A percentile compares a stretch with the other conserved stretches of the same genome.
Conservation (phyloP, 352 stramenopile genomes). For the Phytophthora pistaciae region DNA sequence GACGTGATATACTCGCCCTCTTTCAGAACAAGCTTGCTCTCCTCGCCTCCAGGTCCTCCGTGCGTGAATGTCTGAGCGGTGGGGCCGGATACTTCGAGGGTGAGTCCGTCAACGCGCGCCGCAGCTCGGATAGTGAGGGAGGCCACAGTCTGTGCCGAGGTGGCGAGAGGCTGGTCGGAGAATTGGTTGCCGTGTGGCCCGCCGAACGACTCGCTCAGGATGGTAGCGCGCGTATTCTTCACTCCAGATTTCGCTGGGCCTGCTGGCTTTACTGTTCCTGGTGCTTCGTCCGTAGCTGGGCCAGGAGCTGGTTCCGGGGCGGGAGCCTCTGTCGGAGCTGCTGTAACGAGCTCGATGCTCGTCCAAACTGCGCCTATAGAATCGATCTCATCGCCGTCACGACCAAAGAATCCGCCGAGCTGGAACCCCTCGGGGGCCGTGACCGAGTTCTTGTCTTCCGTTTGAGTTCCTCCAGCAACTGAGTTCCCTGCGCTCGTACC, state of each 20-base stretch:
- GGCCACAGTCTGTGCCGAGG: slow-evolving; percentile 12
- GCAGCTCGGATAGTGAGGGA: slow-evolving; percentile 18
- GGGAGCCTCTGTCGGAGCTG: slow-evolving; percentile 2
- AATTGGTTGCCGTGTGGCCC: slow-evolving; percentile 22
- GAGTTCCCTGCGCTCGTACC: slow-evolving; percentile 15
- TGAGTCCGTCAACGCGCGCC: slow-evolving; percentile 15
- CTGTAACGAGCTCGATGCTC: slow-evolving; percentile 16
- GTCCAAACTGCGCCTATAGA: slow-evolving; percentile 20
- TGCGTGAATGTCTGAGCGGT: slow-evolving; percentile 16
- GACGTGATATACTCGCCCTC: slow-evolving; percentile 15
- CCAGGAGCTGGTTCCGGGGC: no score
- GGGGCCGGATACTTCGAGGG: slow-evolving; percentile 9
- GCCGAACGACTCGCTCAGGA: slow-evolving; percentile 18
- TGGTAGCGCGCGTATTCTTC: slow-evolving; percentile 9
- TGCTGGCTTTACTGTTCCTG: slow-evolving; percentile 11
- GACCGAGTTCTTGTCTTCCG: slow-evolving; percentile 6
- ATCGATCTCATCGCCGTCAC: slow-evolving; percentile 18
- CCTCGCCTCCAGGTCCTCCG: slow-evolving; percentile 15
- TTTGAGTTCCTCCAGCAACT: slow-evolving; percentile 10
- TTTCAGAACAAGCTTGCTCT: slow-evolving; percentile 18
- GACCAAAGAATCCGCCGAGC: slow-evolving; percentile 16
- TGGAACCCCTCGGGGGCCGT: slow-evolving; percentile 12
- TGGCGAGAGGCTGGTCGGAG: slow-evolving; percentile 14
- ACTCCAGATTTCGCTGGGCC: background rate
- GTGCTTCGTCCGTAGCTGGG: slow-evolving; percentile 4